A percentile compares a stretch with the other conserved stretches of the same genome.
These are phyloP conservation scores for Parietaria judaica DNA, from an alignment of 306 rosid species.

Conservation along the genomic window DNA sequence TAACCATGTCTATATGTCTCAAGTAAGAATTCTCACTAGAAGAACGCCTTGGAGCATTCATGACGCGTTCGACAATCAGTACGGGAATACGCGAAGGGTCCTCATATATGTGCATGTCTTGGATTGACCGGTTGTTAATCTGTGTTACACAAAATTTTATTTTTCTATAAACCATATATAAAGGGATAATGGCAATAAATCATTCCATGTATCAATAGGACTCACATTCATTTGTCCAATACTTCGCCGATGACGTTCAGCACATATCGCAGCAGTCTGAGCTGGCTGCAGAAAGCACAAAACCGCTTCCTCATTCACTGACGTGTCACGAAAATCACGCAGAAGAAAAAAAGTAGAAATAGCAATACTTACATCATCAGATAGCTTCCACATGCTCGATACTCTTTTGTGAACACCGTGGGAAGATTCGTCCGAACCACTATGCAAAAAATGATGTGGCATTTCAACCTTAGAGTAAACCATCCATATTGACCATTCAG, in stretches of 20 bases:
- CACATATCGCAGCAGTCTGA: conserved; percentile 62
- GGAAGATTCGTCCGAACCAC: conserved; percentile 47
- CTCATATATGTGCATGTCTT: conserved; percentile 87
- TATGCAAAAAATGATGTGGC: conserved; percentile 77
- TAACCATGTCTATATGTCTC: conserved; percentile 37
- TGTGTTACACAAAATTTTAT: conserved; percentile 25
- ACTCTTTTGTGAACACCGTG: conserved; percentile 50
- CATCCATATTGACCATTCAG: conserved; percentile 99
- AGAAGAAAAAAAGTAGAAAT: conserved; percentile 8
- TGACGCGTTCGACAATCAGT: conserved; percentile 75
- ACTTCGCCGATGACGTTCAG: conserved; percentile 80
- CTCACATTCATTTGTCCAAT: conserved; percentile 84
- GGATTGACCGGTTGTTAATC: conserved; percentile 78
- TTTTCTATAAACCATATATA: neutral
- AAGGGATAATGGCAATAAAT: conserved; percentile 14
- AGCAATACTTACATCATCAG: conserved; percentile 64
- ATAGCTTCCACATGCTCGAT: conserved; percentile 51
- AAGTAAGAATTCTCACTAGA: conserved; percentile 55
- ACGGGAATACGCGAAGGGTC: conserved; percentile 69
- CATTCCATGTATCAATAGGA: conserved; percentile 16
- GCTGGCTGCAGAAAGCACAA: conserved; percentile 52
- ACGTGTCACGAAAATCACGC: neutral
- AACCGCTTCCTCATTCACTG: conserved; percentile 7
- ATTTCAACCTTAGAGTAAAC: conserved; percentile 83
- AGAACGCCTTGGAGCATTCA: conserved; percentile 67